A percentile compares a stretch with the other conserved stretches of the same genome.
Evolutionary conservation across 768 basidiomycete species (phyloP).

Genomic region (Leccinellum rugosiceps): DNA sequence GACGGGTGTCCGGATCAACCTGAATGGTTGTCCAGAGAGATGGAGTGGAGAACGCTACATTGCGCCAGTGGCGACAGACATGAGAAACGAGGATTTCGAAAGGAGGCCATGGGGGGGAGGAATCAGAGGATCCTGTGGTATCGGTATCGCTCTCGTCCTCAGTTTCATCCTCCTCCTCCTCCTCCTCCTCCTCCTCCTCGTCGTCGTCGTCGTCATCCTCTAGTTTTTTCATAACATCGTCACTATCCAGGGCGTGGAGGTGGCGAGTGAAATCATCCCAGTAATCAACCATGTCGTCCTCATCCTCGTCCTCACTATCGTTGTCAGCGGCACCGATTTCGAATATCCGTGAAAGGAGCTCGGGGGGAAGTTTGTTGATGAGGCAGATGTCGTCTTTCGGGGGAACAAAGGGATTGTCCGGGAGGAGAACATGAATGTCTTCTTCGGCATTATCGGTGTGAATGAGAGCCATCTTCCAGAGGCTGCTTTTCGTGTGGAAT

Average conservation of each 20-base stretch:
- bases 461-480: neutral
- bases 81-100: slow-evolving; percentile 60
- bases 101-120: slow-evolving; percentile 13
- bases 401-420: slow-evolving; percentile 48
- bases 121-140: slow-evolving; percentile 1
- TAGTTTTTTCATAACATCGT: neutral
- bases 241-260: slow-evolving; percentile 27
- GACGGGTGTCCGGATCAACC: slow-evolving; percentile 22
- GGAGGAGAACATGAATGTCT: slow-evolving; percentile 24
- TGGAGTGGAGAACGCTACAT: slow-evolving; percentile 48
- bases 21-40: slow-evolving; percentile 52
- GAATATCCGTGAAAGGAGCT: slow-evolving; percentile 57
- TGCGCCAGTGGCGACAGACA: slow-evolving; percentile 60
- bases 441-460: slow-evolving; percentile 1
- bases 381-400: slow-evolving; percentile 41
- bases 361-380: slow-evolving; percentile 52
- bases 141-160: slow-evolving; percentile 6
- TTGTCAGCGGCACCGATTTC: slow-evolving; percentile 41
- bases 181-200: neutral
- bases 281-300: slow-evolving; percentile 28
- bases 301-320: slow-evolving; percentile 38
- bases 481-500: neutral
- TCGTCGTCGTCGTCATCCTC: neutral
- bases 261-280: slow-evolving; percentile 8
- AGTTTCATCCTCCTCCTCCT: neutral